A percentile compares a stretch with the other conserved stretches of the same genome.
Evolutionary conservation across 129 eudicot species (phyloP).

Genomic region (Chrysanthemum lavandulifolium): DNA sequence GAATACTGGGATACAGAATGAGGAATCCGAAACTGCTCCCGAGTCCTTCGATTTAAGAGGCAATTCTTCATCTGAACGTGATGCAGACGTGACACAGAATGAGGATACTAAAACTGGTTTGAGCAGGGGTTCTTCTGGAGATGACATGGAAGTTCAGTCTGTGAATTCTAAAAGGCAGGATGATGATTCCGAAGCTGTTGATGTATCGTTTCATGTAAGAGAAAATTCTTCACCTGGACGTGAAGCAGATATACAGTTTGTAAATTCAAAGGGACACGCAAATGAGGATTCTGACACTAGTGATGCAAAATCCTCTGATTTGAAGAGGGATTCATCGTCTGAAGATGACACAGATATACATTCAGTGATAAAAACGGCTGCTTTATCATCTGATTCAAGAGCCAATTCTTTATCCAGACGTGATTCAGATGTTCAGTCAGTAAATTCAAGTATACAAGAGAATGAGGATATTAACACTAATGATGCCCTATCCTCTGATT

Average conservation of each 20-base stretch:
- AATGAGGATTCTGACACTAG: conserved; percentile 9
- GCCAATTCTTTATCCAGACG: background rate
- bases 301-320: background rate
- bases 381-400: background rate
- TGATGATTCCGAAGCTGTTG: conserved; percentile 7
- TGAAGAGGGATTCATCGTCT: conserved; percentile 3
- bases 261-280: background rate
- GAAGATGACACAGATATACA: background rate
- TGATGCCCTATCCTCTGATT: conserved; percentile 4
- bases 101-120: conserved; percentile 6
- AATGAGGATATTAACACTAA: background rate
- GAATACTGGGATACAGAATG: background rate
- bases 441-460: background rate
- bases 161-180: background rate
- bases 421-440: conserved; percentile 1
- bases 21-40: background rate
- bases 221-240: background rate
- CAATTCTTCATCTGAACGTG: conserved; percentile 2
- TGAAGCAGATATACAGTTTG: background rate
- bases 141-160: conserved; percentile 4
- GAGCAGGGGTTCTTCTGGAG: conserved; percentile 19
- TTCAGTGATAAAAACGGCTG: too few relatives aligned
- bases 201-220: conserved; percentile 4
- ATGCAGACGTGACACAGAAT: background rate
- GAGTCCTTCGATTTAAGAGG: background rate